These are phyloP conservation scores for Oryza punctata DNA, from an alignment of 176 grass and related monocot species.

Conservation along the genomic window DNA sequence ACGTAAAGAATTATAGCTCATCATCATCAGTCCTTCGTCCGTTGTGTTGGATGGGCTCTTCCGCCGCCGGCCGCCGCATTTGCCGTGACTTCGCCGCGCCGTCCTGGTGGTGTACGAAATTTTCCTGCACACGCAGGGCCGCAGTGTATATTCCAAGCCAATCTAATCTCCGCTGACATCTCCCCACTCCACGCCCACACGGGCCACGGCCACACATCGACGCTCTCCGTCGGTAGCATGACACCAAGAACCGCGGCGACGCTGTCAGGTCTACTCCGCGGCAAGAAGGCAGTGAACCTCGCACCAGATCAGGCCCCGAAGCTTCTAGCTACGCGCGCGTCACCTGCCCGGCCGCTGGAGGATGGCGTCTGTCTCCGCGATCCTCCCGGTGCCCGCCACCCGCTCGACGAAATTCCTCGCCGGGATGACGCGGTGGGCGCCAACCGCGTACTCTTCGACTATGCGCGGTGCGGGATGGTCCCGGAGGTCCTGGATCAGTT, in stretches of 20 bases:
- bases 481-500: slow-evolving; percentile 41
- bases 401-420: slow-evolving; percentile 52
- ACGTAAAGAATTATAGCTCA: too few relatives aligned
- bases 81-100: not conserved
- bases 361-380: not conserved
- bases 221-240: not conserved
- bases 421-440: not conserved
- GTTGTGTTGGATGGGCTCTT: not conserved
- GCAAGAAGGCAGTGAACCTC: not conserved
- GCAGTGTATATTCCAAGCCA: not conserved
- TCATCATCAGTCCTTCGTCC: too few relatives aligned
- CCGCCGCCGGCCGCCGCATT: slow-evolving; percentile 4
- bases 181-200: not conserved
- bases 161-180: not conserved
- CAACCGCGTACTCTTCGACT: slow-evolving; percentile 4
- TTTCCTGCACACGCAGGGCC: not conserved
- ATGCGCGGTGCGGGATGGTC: slow-evolving; percentile 1
- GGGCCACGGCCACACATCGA: not conserved
- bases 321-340: not conserved
- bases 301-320: not conserved
- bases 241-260: not conserved
- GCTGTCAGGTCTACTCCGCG: not conserved
- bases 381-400: slow-evolving; percentile 1
- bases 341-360: not conserved
- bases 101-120: not conserved